Base-by-base conservation (phyloP, 2,329 filamentous ascomycete genomes). In the Talaromyces sp. region DNA sequence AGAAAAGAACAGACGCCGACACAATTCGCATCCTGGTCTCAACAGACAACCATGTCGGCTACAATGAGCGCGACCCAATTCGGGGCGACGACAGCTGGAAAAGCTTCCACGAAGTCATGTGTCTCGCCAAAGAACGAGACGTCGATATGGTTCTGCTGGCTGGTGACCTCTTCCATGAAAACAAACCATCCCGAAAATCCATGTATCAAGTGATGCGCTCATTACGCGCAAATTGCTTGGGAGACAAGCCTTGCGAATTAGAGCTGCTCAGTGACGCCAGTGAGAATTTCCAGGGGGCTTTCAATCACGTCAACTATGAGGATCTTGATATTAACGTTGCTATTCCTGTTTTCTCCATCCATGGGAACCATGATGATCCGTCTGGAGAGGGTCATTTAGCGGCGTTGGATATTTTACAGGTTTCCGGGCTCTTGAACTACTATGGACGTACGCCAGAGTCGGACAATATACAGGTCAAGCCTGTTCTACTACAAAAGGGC, bases 121-220 rank as follows among this genome's bases (percentile, higher is more conserved):
- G 86, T 63, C 77, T 97, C 41, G 94, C 93, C 19, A 89, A 88
- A 68, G 85, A 87, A 35, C 82, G 88, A 70, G 94, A 99, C 77
- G 94, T 99, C 63, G 94, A 99, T 74, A 97, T 99, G 94, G 61
- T 99, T 0, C 81, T 99, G 2, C 85, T 99, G 4, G 93, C 88
- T 2, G 94, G 94, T 48, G 94, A 99, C 70, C 82, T 99, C 1
- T 99, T 99, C 70, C 95, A 99, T 71, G 93, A 99, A 66, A 99
- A 99, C 73, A 96, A 96, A 67, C 95, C 94, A 2, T 97, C 91
- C 6, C 85, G 94, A 60, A 96, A 97, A 70, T 87, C 92, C 28
- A 89, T 99, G 83, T 97, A 94, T 71, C 91, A 99, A 70, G 94
- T 99, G 61, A 97, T 97, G 91, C 87, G 91, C 33, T 94, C 90